phyloP scores from a whole-genome alignment of 768 basidiomycete species.

The Lentinus brumalis region DNA sequence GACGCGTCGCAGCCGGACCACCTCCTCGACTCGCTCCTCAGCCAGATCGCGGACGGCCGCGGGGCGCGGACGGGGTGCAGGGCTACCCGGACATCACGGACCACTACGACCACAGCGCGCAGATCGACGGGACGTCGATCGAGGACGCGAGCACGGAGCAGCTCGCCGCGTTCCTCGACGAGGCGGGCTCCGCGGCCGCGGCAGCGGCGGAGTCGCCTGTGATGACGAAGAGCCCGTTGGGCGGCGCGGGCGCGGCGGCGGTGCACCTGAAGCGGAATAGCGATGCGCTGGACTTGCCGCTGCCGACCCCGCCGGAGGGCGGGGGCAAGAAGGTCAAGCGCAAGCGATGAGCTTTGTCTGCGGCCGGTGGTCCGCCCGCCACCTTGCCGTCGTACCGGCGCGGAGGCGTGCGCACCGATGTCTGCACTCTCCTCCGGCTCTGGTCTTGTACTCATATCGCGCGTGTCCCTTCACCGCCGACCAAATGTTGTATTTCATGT shows the following conservation, averaged over 20 bases:
- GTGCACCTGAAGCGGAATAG: conserved; percentile 33
- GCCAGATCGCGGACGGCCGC: conserved; percentile 10
- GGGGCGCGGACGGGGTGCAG: conserved; percentile 25
- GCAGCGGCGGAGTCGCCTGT: background rate
- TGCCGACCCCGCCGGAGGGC: conserved; percentile 11
- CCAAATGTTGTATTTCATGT: no score
- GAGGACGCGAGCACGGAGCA: conserved; percentile 37
- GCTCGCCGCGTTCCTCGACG: conserved; percentile 46
- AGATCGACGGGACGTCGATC: conserved; percentile 34
- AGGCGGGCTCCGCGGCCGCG: conserved; percentile 35
- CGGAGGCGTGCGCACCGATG: no score
- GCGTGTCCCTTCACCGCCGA: conserved; percentile 3
- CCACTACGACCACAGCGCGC: conserved; percentile 34
- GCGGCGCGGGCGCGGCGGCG: background rate
- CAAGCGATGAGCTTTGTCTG: conserved; percentile 23
- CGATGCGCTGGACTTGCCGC: conserved; percentile 29
- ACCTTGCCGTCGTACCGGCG: background rate
- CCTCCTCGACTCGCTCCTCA: conserved; percentile 18
- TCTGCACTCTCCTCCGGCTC: background rate
- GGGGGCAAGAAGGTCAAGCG: conserved; percentile 27
- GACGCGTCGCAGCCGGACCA: conserved; percentile 10
- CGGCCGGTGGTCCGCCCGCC: background rate
- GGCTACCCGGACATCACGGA: conserved; percentile 37
- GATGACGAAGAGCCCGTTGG: conserved; percentile 4
- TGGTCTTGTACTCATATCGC: background rate